Percentiles rank a stretch among this genome's conserved stretches.
These are phyloP conservation scores for Chaetothyriales sp. DNA, from an alignment of 2,329 filamentous ascomycete genomes.

Conservation along the genomic window DNA sequence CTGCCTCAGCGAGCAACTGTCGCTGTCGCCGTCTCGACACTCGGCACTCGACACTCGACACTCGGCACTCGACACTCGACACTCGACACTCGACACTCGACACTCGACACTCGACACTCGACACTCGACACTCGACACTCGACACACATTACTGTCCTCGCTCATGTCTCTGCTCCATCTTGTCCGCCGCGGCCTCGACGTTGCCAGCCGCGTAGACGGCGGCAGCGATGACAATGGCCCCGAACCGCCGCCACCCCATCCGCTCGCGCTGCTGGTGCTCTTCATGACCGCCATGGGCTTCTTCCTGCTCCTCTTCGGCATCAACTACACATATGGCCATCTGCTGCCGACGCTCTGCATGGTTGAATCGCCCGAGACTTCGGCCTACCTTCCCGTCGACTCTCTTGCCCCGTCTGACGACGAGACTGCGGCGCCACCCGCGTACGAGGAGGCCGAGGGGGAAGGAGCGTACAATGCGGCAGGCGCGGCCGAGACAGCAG, in stretches of 20 bases:
- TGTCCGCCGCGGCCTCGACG: background rate
- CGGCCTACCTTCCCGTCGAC: slow-evolving; percentile 39
- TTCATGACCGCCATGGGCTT: slow-evolving; percentile 20
- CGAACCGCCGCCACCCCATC: slow-evolving; percentile 7
- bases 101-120: background rate
- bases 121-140: too few relatives aligned
- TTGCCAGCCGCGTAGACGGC: background rate
- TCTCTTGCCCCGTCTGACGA: slow-evolving; percentile 20
- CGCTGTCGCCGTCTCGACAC: background rate
- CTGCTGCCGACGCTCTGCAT: slow-evolving; percentile 50
- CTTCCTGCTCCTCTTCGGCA: slow-evolving; percentile 15
- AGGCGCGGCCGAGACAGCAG: background rate
- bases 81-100: too few relatives aligned
- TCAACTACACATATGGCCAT: slow-evolving; percentile 43
- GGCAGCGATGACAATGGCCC: too few relatives aligned
- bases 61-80: background rate
- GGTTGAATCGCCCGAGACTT: slow-evolving; percentile 47
- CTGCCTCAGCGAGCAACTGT: too few relatives aligned
- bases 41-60: too few relatives aligned
- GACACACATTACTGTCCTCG: background rate
- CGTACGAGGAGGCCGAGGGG: slow-evolving; percentile 21
- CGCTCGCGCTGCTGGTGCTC: slow-evolving; percentile 19
- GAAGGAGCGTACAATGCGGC: slow-evolving; percentile 14
- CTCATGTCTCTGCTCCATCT: background rate
- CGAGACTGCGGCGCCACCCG: slow-evolving; percentile 15